Evolutionary conservation across 345 rosid species (phyloP), one percentile per base, ranked within the genome.

Genomic region (Pelargonium nanum): DNA sequence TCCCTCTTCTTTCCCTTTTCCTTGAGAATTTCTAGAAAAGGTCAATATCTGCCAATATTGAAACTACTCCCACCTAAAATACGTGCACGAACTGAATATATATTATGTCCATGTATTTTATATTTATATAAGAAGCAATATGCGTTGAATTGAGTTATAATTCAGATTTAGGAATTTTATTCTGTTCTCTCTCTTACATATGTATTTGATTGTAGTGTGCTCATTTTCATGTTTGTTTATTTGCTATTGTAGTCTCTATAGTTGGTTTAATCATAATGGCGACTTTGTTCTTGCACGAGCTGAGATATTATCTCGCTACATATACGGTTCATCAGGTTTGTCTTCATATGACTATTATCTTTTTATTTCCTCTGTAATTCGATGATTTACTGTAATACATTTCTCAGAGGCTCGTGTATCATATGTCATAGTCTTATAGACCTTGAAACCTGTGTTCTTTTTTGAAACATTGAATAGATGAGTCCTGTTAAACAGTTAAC

Each of bases 251-350:
- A 90, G 99, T 94, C 71, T 94, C 99, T 4, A 60, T 90, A 56
- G 72, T 88, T 64, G 99, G 97, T 59, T 79, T 94, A 10, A 44
- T 80, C 62, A 79, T 90, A 66, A 90, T 94, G 96, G 97, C 80
- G 26, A 72, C 86, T 15, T 73, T 94, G 77, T 94, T 94, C 82
- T 60, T 83, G 77, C 97, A 88, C 48, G 99, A 94, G 85, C 87
- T 90, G 55, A 67, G 80, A 52, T 94, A 88, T 76, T 94, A 86
- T 79, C 77, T 94, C 34, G 70, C 83, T 30, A 85, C 88, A 0
- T 85, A 84, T 62, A 86, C 91, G 0, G 89, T 94, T 51, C 95
- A 94, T 72, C 89, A 94, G 99, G 97, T 94, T 65, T 62, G 72
- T 25, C 34, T 30, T 19, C 0, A 55, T 57, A 58, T 20, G 34